Evolutionary conservation across 176 grass and related monocot species (phyloP).

Genomic region (Lolium multiflorum): DNA sequence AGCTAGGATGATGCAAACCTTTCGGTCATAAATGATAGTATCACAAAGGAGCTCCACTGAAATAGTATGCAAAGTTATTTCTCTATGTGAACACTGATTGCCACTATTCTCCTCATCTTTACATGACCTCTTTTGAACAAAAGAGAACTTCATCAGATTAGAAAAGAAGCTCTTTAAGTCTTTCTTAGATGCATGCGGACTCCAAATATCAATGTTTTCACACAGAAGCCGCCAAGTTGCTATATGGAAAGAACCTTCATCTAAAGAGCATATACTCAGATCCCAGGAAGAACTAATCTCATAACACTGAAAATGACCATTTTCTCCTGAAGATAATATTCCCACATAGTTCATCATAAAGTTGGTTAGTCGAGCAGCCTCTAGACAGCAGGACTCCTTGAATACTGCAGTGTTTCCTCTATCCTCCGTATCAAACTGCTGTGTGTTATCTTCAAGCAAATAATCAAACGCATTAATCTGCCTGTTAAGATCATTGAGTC

Average conservation of each 20-base stretch:
- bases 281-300: conserved; percentile 55
- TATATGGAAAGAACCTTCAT: conserved; percentile 64
- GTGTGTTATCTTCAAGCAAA: conserved; percentile 60
- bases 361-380: conserved; percentile 59
- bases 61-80: conserved; percentile 65
- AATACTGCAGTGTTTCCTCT: conserved; percentile 39
- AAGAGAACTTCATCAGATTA: conserved; percentile 65
- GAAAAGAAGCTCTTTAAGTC: conserved; percentile 80
- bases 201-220: conserved; percentile 92
- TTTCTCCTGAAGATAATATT: conserved; percentile 50
- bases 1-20: conserved; percentile 54
- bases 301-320: conserved; percentile 27
- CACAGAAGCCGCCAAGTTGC: conserved; percentile 83
- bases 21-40: conserved; percentile 80
- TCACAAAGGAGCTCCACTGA: conserved; percentile 76
- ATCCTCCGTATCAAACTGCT: conserved; percentile 40
- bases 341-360: conserved; percentile 74
- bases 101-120: conserved; percentile 37
- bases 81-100: conserved; percentile 36
- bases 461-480: conserved; percentile 77
- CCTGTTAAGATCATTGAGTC: conserved; percentile 82
- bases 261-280: conserved; percentile 68
- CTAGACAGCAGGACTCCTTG: conserved; percentile 51
- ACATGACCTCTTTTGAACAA: conserved; percentile 40
- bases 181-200: conserved; percentile 71